Evolutionary conservation across 371 early-diverging fungal species (phyloP).

Genomic region (Mortierella sp.): DNA sequence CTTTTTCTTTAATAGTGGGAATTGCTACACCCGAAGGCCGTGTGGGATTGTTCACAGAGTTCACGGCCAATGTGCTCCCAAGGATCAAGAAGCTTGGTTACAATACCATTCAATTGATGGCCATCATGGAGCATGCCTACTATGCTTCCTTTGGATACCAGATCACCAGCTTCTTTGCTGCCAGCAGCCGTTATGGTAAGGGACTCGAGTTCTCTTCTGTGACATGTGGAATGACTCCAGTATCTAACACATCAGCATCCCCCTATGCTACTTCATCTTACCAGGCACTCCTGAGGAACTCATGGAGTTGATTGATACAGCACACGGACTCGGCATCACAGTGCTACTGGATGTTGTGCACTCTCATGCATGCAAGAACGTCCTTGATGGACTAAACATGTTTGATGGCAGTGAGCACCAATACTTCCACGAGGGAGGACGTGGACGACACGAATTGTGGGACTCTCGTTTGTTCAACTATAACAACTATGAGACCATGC

Average conservation of each 20-base stretch:
- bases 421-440: slow-evolving; percentile 92
- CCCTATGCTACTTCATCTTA: no score
- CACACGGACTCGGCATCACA: slow-evolving; percentile 87
- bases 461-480: slow-evolving; percentile 96
- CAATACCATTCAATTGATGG: slow-evolving; percentile 97
- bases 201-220: no score
- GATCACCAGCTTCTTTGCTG: slow-evolving; percentile 95
- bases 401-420: slow-evolving; percentile 97
- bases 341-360: slow-evolving; percentile 97
- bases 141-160: slow-evolving; percentile 98
- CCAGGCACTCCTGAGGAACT: slow-evolving; percentile 88
- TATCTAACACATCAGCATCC: no score
- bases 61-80: slow-evolving; percentile 86
- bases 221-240: no score
- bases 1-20: slow-evolving; percentile 72
- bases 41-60: slow-evolving; percentile 88
- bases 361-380: slow-evolving; percentile 95
- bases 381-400: slow-evolving; percentile 92
- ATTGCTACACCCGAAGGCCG: slow-evolving; percentile 88
- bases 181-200: slow-evolving; percentile 89
- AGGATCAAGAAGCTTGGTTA: slow-evolving; percentile 91
- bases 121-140: slow-evolving; percentile 99
- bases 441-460: slow-evolving; percentile 94
- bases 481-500: slow-evolving; percentile 85
- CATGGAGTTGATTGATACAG: slow-evolving; percentile 89